Evolutionary conservation across 176 grass and related monocot species (phyloP), one percentile per base, ranked within the genome.

Genomic region (Bolboschoenus planiculmis): DNA sequence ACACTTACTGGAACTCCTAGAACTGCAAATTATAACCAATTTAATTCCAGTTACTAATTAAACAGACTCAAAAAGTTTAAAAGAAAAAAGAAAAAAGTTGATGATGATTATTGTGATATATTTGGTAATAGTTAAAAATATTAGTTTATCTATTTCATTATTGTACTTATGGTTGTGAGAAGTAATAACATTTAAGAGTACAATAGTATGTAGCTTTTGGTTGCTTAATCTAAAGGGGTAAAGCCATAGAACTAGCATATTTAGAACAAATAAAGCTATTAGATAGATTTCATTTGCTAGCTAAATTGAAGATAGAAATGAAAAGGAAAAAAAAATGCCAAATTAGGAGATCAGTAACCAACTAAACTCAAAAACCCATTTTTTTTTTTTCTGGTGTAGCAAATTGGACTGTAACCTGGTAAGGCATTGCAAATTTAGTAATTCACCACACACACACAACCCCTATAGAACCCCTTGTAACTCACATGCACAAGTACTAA

Each of bases 401-500:
- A 48, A 48, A 74, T 7, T 74, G 42, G 48, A 74, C 23, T 74
- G 70, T 23, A 47, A 74, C 11, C 16, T 48, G 30, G 16, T 1
- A 74, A 27, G 4, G 11, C 24, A 11, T 16, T 27, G n/a, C 13
- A 47, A 16, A 48, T 7, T 75, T 9, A 51, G 5, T 70, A 53
- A 53, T 36, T 44, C 4, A 14, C 18, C 16, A 54, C 23, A 15
- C 10, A 23, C 4, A 65, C 33, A 26, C 26, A 58, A 36, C 1
- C 7, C 10, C 16, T 31, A 15, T 5, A 26, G 11, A 74, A 57
- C n/a, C 7, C 34, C 75, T 55, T 33, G 18, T 23, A 46, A 21
- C 43, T 42, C 51, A 97, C 95, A 51, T 79, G 90, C 80, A 86
- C 95, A 97, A 0, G 90, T 65, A 90, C 85, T 87, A 75, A 91